Evolutionary conservation across 1,284 basidiomycete species (phyloP).

Genomic region (Butyriboletus regius): DNA sequence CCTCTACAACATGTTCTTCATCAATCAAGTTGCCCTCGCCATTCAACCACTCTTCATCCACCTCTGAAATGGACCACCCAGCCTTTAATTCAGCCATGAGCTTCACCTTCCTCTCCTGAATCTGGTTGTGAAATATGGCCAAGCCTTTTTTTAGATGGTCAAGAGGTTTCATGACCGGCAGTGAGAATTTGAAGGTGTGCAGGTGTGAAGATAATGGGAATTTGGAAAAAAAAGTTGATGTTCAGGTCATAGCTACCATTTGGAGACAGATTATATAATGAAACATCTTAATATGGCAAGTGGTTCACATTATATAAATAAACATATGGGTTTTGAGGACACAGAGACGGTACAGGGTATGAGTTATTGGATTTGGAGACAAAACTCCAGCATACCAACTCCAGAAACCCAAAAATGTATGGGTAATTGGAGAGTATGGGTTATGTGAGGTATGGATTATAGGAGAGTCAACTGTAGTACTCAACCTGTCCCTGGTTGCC

Average conservation of each 20-base stretch:
- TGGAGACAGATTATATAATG: not conserved
- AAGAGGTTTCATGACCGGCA: not conserved
- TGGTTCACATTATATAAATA: not conserved
- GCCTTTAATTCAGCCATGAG: not conserved
- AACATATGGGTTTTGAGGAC: not conserved
- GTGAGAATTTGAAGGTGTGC: no score
- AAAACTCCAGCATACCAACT: constrained; percentile 8
- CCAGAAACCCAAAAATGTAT: constrained; percentile 9
- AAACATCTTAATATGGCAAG: not conserved
- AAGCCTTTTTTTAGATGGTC: not conserved
- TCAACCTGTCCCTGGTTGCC: no score
- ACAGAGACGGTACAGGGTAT: not conserved
- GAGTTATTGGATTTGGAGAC: not conserved
- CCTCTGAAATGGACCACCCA: not conserved
- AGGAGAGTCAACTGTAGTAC: not conserved
- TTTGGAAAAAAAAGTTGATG: not conserved
- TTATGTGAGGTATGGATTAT: not conserved
- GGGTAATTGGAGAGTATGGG: constrained; percentile 9
- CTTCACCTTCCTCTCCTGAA: not conserved
- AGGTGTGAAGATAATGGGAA: not conserved
- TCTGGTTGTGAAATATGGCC: not conserved
- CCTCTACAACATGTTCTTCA: not conserved
- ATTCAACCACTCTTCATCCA: not conserved
- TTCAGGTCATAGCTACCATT: not conserved
- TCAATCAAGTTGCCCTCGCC: not conserved